Conservation (phyloP, 768 basidiomycete genomes). For the Asterophora lycoperdoides region DNA sequence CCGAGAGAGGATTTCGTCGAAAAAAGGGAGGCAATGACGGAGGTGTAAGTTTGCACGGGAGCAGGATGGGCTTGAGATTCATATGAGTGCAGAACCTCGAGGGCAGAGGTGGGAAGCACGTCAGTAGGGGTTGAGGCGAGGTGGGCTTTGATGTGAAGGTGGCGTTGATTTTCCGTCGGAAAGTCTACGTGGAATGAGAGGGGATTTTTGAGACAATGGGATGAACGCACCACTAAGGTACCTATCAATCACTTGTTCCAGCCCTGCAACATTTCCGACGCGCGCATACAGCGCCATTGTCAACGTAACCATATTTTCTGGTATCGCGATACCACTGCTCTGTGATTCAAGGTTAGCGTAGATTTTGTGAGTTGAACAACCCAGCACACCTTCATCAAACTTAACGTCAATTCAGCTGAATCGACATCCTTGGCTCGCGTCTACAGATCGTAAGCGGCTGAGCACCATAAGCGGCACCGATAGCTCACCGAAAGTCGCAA, state of each 20-base stretch:
- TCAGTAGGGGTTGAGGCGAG: conserved; percentile 45
- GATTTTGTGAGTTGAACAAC: not conserved
- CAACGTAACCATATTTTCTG: conserved; percentile 40
- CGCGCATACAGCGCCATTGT: conserved; percentile 49
- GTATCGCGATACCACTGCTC: conserved; percentile 38
- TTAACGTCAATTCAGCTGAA: conserved; percentile 46
- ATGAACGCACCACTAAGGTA: conserved; percentile 39
- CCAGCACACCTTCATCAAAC: conserved; percentile 48
- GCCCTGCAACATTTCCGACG: conserved; percentile 38
- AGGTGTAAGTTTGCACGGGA: conserved; percentile 72
- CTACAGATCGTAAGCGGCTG: conserved; percentile 28
- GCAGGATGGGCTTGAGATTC: conserved; percentile 60
- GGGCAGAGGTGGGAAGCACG: conserved; percentile 56
- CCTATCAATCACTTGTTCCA: conserved; percentile 42
- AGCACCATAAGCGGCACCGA: not conserved
- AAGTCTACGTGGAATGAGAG: conserved; percentile 19
- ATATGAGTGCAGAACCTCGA: conserved; percentile 66
- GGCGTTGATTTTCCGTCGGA: conserved; percentile 55
- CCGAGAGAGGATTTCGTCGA: conserved; percentile 44
- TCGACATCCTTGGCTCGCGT: conserved; percentile 40
- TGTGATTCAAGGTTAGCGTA: conserved; percentile 14
- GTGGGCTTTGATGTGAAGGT: conserved; percentile 70
- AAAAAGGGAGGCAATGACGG: conserved; percentile 58
- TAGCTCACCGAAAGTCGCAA: conserved; percentile 46
- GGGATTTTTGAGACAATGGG: not conserved